These are phyloP conservation scores for Paramecium sexaurelia DNA, from an alignment of 73 alveolate species.

Conservation along the genomic window DNA sequence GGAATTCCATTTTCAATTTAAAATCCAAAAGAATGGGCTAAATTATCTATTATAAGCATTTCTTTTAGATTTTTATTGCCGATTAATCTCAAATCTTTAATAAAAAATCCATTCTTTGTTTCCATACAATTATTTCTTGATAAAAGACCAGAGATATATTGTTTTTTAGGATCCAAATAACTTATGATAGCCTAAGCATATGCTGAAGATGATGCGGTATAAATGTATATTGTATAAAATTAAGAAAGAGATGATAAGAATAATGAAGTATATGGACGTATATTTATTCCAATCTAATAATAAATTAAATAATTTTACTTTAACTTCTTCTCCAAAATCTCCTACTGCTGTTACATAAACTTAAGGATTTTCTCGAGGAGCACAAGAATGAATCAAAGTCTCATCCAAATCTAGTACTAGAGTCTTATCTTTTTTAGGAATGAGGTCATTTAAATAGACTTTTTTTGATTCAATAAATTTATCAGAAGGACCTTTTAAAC, in stretches of 20 bases:
- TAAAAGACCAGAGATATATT: constrained; percentile 81
- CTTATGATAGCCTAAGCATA: constrained; percentile 93
- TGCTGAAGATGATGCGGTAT: constrained; percentile 93
- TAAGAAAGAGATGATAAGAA: constrained; percentile 77
- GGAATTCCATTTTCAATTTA: constrained; percentile 90
- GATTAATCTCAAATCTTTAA: constrained; percentile 92
- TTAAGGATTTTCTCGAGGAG: constrained; percentile 59
- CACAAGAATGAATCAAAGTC: constrained; percentile 51
- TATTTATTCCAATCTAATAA: constrained; percentile 84
- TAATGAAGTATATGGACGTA: constrained; percentile 88
- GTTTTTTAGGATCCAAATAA: constrained; percentile 89
- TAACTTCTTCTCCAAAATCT: constrained; percentile 55
- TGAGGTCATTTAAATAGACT: constrained; percentile 41
- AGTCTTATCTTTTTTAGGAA: constrained; percentile 23
- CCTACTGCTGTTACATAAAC: constrained; percentile 20
- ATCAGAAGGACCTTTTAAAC: constrained; percentile 68
- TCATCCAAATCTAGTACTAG: constrained; percentile 60
- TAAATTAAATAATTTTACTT: neutral
- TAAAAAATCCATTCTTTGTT: constrained; percentile 88
- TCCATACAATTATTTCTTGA: constrained; percentile 91
- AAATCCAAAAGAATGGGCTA: constrained; percentile 90
- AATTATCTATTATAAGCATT: constrained; percentile 89
- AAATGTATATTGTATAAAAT: constrained; percentile 83
- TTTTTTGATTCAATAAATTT: constrained; percentile 46
- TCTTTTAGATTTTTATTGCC: constrained; percentile 81